phyloP scores from a whole-genome alignment of 2,329 filamentous ascomycete species.

The Cordyceps militaris region DNA sequence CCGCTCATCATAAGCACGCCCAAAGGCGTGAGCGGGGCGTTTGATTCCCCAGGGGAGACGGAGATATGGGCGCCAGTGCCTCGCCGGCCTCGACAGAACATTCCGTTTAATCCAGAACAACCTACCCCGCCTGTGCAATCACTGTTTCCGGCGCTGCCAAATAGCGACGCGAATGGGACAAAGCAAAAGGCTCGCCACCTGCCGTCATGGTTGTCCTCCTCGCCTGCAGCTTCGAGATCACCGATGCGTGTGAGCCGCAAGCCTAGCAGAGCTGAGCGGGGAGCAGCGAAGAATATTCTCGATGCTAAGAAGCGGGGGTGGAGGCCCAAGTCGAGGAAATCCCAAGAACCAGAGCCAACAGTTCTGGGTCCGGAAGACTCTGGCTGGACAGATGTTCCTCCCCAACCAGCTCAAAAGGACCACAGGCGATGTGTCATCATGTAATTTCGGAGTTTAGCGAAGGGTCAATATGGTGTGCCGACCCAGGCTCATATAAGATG shows the following conservation, averaged over 20 bases:
- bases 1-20: slow-evolving; percentile 57
- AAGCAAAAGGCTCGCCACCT: slow-evolving; percentile 17
- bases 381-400: slow-evolving; percentile 48
- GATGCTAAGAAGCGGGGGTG: slow-evolving; percentile 54
- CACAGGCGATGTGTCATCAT: slow-evolving; percentile 47
- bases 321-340: slow-evolving; percentile 35
- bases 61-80: slow-evolving; percentile 48
- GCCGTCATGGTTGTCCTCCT: slow-evolving; percentile 30
- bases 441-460: slow-evolving; percentile 25
- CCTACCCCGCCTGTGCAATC: slow-evolving; percentile 16
- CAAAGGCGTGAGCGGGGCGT: slow-evolving; percentile 46
- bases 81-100: slow-evolving; percentile 36
- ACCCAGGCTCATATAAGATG: not conserved
- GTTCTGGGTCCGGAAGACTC: slow-evolving; percentile 23
- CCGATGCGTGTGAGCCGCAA: slow-evolving; percentile 39
- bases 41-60: slow-evolving; percentile 40
- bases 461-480: not conserved
- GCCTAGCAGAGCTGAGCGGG: slow-evolving; percentile 50
- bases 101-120: slow-evolving; percentile 10
- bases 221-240: slow-evolving; percentile 29
- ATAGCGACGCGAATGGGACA: not conserved
- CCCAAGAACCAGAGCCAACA: slow-evolving; percentile 23
- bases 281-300: slow-evolving; percentile 55
- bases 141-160: slow-evolving; percentile 11
- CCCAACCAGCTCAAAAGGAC: slow-evolving; percentile 22